phyloP scores from a whole-genome alignment of 345 rosid genomes.

The Barbarea vulgaris region DNA sequence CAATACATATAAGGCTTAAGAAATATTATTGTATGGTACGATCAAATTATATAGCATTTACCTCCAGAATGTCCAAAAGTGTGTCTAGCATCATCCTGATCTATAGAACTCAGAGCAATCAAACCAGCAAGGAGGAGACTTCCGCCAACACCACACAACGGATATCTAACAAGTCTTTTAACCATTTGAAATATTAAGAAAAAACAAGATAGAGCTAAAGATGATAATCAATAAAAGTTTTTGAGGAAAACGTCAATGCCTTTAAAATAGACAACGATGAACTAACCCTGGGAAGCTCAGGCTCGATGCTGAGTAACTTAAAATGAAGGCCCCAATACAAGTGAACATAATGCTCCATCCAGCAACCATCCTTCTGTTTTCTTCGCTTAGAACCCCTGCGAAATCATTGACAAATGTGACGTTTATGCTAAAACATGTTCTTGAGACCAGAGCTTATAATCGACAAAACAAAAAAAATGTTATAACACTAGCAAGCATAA shows the following conservation, averaged over 20 bases:
- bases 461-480: background rate
- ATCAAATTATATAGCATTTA: slow-evolving; percentile 37
- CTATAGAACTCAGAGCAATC: slow-evolving; percentile 65
- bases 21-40: background rate
- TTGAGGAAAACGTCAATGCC: slow-evolving; percentile 16
- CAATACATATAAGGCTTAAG: background rate
- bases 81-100: slow-evolving; percentile 91
- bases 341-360: slow-evolving; percentile 91
- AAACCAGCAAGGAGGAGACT: slow-evolving; percentile 71
- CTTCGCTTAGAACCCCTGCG: slow-evolving; percentile 59
- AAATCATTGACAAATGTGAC: slow-evolving; percentile 6
- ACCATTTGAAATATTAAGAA: background rate
- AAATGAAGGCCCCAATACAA: slow-evolving; percentile 69
- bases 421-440: slow-evolving; percentile 5
- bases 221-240: slow-evolving; percentile 2
- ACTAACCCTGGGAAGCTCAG: slow-evolving; percentile 72
- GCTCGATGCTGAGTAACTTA: slow-evolving; percentile 74
- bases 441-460: background rate
- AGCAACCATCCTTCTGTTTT: slow-evolving; percentile 71
- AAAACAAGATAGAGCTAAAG: background rate
- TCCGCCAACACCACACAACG: slow-evolving; percentile 76
- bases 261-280: background rate
- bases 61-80: slow-evolving; percentile 94
- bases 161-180: slow-evolving; percentile 58
- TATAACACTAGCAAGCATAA: background rate